phyloP scores from a whole-genome alignment of 305 asterid species.

The Solanum hybrid region DNA sequence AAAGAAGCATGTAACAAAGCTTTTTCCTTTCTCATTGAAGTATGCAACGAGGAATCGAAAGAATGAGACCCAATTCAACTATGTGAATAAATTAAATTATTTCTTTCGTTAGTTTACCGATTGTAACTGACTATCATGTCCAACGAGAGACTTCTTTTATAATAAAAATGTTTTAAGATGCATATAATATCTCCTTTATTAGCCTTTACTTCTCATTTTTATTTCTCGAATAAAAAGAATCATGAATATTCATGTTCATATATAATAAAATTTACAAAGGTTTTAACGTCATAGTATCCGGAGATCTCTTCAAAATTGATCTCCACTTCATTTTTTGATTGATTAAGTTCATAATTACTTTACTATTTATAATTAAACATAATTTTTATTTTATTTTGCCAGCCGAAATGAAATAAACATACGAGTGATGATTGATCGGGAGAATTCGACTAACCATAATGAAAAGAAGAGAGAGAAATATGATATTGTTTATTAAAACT shows the following conservation, averaged over 20 bases:
- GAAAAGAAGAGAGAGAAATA: background rate
- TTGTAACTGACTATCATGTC: no score
- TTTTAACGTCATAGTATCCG: background rate
- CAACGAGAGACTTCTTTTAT: background rate
- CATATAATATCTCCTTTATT: background rate
- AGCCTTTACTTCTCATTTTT: background rate
- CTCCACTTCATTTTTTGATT: background rate
- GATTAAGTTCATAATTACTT: background rate
- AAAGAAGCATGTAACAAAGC: background rate
- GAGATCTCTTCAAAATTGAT: background rate
- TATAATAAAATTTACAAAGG: background rate
- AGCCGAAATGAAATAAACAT: background rate
- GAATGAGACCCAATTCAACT: background rate
- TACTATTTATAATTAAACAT: background rate
- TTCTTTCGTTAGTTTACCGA: background rate
- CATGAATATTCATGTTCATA: background rate
- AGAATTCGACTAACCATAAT: background rate
- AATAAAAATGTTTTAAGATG: background rate
- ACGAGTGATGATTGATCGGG: no score
- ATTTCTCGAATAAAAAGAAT: background rate
- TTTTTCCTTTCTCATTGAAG: background rate
- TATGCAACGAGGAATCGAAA: background rate
- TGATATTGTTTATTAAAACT: background rate
- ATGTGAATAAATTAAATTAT: background rate
- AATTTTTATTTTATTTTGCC: accelerated